Percentiles rank a stretch among this genome's conserved stretches.
phyloP scores from a whole-genome alignment of 257 asterid species.

The Thymus quinquecostatus region DNA sequence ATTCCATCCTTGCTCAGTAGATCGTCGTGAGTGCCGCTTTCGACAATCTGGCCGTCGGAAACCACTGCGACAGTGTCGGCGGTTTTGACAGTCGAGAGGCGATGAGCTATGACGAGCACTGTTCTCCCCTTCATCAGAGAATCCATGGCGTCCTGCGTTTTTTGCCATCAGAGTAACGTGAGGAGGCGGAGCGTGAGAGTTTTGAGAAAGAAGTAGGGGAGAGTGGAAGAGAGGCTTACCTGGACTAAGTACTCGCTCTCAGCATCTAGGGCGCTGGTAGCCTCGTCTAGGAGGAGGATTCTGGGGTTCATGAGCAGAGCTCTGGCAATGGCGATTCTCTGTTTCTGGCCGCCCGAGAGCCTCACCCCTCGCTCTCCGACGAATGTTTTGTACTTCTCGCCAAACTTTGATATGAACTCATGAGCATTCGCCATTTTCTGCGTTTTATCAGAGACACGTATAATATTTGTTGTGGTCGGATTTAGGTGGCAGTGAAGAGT shows the following conservation, averaged over 20 bases:
- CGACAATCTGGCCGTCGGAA: constrained; percentile 80
- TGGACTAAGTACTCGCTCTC: constrained; percentile 84
- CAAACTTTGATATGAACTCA: constrained; percentile 65
- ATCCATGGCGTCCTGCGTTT: constrained; percentile 80
- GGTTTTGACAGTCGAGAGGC: constrained; percentile 85
- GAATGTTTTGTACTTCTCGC: constrained; percentile 65
- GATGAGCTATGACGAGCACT: constrained; percentile 83
- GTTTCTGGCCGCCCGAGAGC: constrained; percentile 93
- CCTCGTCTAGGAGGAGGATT: constrained; percentile 78
- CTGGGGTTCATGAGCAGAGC: constrained; percentile 80
- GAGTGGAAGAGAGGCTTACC: constrained; percentile 39
- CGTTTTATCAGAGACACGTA: constrained; percentile 13
- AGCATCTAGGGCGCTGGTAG: constrained; percentile 87
- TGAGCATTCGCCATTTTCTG: constrained; percentile 92
- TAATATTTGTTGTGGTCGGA: constrained; percentile 4
- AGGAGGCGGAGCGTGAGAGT: not conserved
- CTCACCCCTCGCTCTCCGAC: constrained; percentile 89
- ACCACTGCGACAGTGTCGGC: constrained; percentile 87
- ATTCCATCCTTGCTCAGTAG: constrained; percentile 66
- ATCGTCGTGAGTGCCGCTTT: constrained; percentile 72
- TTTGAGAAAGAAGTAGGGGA: not conserved
- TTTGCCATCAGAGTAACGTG: not conserved
- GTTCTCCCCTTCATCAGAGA: constrained; percentile 86
- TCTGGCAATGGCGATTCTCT: constrained; percentile 86
- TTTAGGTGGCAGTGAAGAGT: not conserved